These are phyloP conservation scores for Neoboletus brunneissimus DNA, from an alignment of 768 basidiomycete genomes.

Conservation along the genomic window DNA sequence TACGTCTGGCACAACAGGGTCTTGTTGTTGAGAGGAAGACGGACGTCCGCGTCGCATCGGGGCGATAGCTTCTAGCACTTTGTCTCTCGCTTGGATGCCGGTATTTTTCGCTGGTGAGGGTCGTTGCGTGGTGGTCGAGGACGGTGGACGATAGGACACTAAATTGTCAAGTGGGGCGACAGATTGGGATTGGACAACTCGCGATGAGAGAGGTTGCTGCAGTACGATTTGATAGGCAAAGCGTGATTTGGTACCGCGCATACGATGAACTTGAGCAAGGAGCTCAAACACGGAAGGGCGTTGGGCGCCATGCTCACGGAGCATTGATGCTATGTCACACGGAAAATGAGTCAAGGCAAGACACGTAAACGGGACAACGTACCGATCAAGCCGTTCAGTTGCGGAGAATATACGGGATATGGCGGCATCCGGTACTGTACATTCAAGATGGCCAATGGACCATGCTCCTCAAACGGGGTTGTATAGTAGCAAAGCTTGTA, in stretches of 20 bases:
- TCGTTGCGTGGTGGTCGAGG: conserved; percentile 18
- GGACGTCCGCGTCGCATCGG: conserved; percentile 77
- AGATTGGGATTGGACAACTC: conserved; percentile 31
- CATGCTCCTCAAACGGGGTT: conserved; percentile 98
- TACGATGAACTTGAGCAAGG: conserved; percentile 74
- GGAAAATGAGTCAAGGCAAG: conserved; percentile 10
- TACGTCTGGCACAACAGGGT: conserved; percentile 34
- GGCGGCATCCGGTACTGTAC: conserved; percentile 92
- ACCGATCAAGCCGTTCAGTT: conserved; percentile 86
- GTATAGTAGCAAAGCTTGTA: conserved; percentile 99
- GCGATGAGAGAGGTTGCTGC: conserved; percentile 46
- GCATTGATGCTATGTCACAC: conserved; percentile 69
- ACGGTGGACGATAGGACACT: conserved; percentile 37
- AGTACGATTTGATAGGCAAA: conserved; percentile 64
- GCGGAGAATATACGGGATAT: conserved; percentile 81
- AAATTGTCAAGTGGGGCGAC: conserved; percentile 36
- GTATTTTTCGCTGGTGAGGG: conserved; percentile 34
- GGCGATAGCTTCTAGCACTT: conserved; percentile 74
- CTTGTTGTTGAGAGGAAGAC: conserved; percentile 35
- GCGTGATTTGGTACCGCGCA: conserved; percentile 83
- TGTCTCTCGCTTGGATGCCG: conserved; percentile 70
- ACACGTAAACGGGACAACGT: conserved; percentile 22
- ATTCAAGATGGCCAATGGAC: conserved; percentile 92
- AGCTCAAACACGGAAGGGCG: conserved; percentile 88
- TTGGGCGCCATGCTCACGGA: conserved; percentile 84